Evolutionary conservation across 305 asterid genomes (phyloP).

Genomic region (Fraxinus albicans): DNA sequence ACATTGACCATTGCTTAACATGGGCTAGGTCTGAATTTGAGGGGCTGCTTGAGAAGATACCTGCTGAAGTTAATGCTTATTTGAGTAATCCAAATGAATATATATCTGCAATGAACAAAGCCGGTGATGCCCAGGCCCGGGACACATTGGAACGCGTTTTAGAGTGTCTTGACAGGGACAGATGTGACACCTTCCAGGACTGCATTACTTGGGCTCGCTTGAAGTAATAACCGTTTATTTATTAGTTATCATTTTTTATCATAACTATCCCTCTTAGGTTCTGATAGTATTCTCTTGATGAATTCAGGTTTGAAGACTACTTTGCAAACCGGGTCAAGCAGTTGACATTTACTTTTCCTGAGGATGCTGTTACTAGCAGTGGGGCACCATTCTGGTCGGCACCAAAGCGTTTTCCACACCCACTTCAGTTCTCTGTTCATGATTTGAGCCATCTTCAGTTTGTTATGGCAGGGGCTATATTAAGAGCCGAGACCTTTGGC

Average conservation of each 20-base stretch:
- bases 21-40: slow-evolving; percentile 50
- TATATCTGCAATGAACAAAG: slow-evolving; percentile 35
- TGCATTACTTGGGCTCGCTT: slow-evolving; percentile 45
- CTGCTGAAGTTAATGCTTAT: slow-evolving; percentile 42
- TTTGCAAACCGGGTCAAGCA: slow-evolving; percentile 43
- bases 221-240: slow-evolving; percentile 23
- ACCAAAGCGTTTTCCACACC: slow-evolving; percentile 44
- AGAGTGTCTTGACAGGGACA: slow-evolving; percentile 39
- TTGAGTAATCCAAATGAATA: slow-evolving; percentile 36
- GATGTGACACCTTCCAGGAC: slow-evolving; percentile 39
- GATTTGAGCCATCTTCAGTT: slow-evolving; percentile 38
- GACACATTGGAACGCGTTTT: slow-evolving; percentile 40
- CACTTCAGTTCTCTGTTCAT: slow-evolving; percentile 35
- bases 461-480: slow-evolving; percentile 37
- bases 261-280: not conserved
- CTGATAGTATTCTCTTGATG: slow-evolving; percentile 9
- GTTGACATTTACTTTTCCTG: slow-evolving; percentile 38
- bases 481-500: slow-evolving; percentile 48
- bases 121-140: slow-evolving; percentile 45
- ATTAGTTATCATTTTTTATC: not conserved
- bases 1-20: slow-evolving; percentile 44
- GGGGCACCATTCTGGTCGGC: slow-evolving; percentile 49
- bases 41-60: slow-evolving; percentile 42
- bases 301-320: slow-evolving; percentile 41
- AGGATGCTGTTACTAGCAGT: slow-evolving; percentile 39